Conservation (phyloP, 176 grass and related monocot species). For the Chloris gayana region DNA sequence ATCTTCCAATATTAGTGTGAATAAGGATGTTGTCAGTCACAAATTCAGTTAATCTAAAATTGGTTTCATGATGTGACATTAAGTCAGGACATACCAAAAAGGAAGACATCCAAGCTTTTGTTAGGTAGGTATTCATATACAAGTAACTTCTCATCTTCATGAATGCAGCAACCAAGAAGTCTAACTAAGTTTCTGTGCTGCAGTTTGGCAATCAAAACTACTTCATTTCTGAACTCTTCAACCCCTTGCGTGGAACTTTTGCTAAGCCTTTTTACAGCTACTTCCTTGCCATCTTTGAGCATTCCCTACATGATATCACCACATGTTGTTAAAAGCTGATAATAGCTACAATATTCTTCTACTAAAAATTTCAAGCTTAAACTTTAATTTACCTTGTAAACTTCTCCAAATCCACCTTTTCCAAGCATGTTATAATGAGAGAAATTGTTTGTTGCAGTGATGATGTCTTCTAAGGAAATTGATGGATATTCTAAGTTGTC, state of each 20-base stretch:
- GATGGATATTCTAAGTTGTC: slow-evolving; percentile 16
- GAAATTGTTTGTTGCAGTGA: slow-evolving; percentile 39
- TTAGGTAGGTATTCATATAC: slow-evolving; percentile 68
- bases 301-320: slow-evolving; percentile 37
- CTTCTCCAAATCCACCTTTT: slow-evolving; percentile 49
- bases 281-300: slow-evolving; percentile 44
- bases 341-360: not conserved
- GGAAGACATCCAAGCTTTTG: slow-evolving; percentile 60
- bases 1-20: slow-evolving; percentile 32
- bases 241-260: slow-evolving; percentile 36
- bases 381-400: slow-evolving; percentile 53
- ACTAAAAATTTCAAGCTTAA: not conserved
- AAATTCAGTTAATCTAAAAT: not conserved
- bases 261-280: slow-evolving; percentile 60
- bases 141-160: slow-evolving; percentile 55
- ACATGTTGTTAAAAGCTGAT: not conserved
- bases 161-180: slow-evolving; percentile 52
- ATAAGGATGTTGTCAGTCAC: not conserved
- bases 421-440: slow-evolving; percentile 40
- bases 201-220: slow-evolving; percentile 61
- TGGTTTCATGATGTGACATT: not conserved
- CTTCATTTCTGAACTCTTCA: slow-evolving; percentile 61
- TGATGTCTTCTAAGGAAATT: slow-evolving; percentile 31
- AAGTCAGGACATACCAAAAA: slow-evolving; percentile 48
- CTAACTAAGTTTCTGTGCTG: slow-evolving; percentile 63